A percentile compares a stretch with the other conserved stretches of the same genome.
phyloP scores from a whole-genome alignment of 306 rosid genomes.

The Pterocarpus santalinus region DNA sequence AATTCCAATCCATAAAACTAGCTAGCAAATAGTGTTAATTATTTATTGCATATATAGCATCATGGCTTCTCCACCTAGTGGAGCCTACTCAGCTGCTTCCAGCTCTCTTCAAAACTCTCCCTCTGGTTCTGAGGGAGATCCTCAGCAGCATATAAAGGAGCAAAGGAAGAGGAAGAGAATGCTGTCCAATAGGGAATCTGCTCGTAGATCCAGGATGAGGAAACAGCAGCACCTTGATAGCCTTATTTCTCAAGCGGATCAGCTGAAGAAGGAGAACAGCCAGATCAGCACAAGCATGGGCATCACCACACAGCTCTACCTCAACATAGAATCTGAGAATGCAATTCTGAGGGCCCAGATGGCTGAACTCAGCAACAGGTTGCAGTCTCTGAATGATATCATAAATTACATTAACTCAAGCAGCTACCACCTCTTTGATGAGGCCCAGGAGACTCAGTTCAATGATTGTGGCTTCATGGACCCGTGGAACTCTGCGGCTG shows the following conservation, averaged over 20 bases:
- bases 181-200: slow-evolving; percentile 86
- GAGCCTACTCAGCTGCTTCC: slow-evolving; percentile 62
- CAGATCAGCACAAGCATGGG: slow-evolving; percentile 58
- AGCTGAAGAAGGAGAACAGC: slow-evolving; percentile 65
- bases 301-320: slow-evolving; percentile 57
- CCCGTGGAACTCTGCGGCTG: slow-evolving; percentile 48
- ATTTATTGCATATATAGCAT: not conserved
- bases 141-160: slow-evolving; percentile 56
- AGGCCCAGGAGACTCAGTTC: slow-evolving; percentile 35
- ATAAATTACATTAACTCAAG: slow-evolving; percentile 60
- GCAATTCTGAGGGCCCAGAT: slow-evolving; percentile 74
- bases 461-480: slow-evolving; percentile 54
- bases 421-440: slow-evolving; percentile 4
- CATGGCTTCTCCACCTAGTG: slow-evolving; percentile 51
- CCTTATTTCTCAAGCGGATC: slow-evolving; percentile 51
- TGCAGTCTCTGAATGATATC: slow-evolving; percentile 76
- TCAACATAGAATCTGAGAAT: slow-evolving; percentile 75
- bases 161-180: slow-evolving; percentile 89
- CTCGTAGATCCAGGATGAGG: slow-evolving; percentile 77
- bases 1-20: not conserved
- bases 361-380: slow-evolving; percentile 76
- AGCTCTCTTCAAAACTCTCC: slow-evolving; percentile 56
- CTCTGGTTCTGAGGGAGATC: slow-evolving; percentile 66
- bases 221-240: slow-evolving; percentile 79
- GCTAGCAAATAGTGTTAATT: slow-evolving; percentile 10